A percentile compares a stretch with the other conserved stretches of the same genome.
These are phyloP conservation scores for Hsuehochloa calcarea DNA, from an alignment of 176 grass and related monocot species.

Conservation along the genomic window DNA sequence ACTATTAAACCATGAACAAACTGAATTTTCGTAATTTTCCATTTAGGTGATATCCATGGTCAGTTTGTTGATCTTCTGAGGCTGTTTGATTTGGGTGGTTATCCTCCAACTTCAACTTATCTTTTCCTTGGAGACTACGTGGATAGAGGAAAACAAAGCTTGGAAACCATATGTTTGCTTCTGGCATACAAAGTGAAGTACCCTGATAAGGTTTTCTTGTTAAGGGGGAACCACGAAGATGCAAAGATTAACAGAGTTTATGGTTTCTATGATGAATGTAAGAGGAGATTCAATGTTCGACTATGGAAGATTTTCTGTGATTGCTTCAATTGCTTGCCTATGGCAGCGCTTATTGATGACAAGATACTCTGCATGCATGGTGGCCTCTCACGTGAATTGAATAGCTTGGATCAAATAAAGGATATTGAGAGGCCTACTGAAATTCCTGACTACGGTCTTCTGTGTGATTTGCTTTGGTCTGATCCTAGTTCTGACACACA, in stretches of 20 bases:
- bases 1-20: background rate
- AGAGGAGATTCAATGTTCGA: slow-evolving; percentile 77
- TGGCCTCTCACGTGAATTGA: slow-evolving; percentile 72
- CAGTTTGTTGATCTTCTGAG: slow-evolving; percentile 71
- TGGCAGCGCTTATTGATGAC: slow-evolving; percentile 63
- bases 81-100: slow-evolving; percentile 73
- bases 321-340: slow-evolving; percentile 84
- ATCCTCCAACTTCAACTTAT: slow-evolving; percentile 72
- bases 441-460: slow-evolving; percentile 72
- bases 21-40: background rate
- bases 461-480: slow-evolving; percentile 82
- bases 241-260: slow-evolving; percentile 83
- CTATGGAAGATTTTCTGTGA: slow-evolving; percentile 82
- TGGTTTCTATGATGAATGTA: slow-evolving; percentile 88
- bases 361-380: slow-evolving; percentile 84
- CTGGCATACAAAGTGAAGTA: slow-evolving; percentile 79
- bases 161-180: slow-evolving; percentile 77
- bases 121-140: slow-evolving; percentile 84
- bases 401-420: slow-evolving; percentile 67
- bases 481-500: slow-evolving; percentile 62
- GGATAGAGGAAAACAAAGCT: slow-evolving; percentile 76
- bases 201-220: slow-evolving; percentile 71
- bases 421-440: slow-evolving; percentile 68
- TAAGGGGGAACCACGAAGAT: slow-evolving; percentile 81
- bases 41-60: slow-evolving; percentile 72